Base-by-base conservation (phyloP, 2,329 filamentous ascomycete genomes). In the Sarocladiaceae sp. region DNA sequence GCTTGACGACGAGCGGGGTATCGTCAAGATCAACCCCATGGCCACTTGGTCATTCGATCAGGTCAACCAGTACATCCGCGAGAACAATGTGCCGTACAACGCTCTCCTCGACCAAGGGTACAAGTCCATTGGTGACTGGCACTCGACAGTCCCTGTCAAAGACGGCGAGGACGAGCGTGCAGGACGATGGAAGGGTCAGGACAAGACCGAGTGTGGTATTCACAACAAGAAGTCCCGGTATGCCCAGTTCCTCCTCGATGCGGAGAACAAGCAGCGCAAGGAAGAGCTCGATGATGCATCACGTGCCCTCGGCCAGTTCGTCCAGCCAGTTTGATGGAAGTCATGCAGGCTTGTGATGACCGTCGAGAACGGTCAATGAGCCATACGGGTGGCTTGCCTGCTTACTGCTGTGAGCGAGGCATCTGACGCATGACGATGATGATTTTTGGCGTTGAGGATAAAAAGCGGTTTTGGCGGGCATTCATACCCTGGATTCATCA, bases 81-180 rank as follows among this genome's bases (percentile, higher is more conserved):
- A 85, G 58, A 79, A 96, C 72, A 68, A 88, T 49, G 89, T 98
- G 3, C 93, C 93, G 0, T 97, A 95, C 75, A 98, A 98, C 63
- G 82, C 78, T 50, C 78, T 98, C 23, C 78, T 98, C 37, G 88
- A 96, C 68, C 76, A 74, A 48, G 93, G 93, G n/a, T 98, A 98
- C 77, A 96, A 97, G 77, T 95, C 88, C 52, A 77, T 98, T 50
- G 93, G 93, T 50, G 93, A 98, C 73, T 97, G 90, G 88, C 93
- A 98, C 75, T 95, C 89, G 42, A 98, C 93, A 3, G 84, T 81
- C 55, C 90, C 93, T 11, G 89, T 97, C 49, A 81, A 76, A 51
- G 88, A 91, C 47, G 87, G 87, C 52, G 93, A 98, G 68, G 93
- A 97, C 58, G 93, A 98, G 78, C 84, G 93, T 43, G 85, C 93